Conservation (phyloP, 257 asterid genomes). For the Striga asiatica region DNA sequence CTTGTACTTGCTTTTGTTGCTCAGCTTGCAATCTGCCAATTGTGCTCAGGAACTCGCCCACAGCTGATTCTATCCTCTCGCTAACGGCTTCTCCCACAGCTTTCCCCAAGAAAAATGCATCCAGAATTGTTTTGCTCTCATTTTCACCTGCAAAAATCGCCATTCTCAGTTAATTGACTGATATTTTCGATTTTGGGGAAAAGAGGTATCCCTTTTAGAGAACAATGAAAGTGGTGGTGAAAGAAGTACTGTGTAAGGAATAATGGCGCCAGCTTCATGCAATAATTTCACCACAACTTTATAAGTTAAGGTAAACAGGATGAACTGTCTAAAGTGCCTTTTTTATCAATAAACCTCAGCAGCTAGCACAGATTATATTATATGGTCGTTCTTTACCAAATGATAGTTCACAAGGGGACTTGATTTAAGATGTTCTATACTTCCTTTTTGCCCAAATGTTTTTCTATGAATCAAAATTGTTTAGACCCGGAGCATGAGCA, state of each 20-base stretch:
- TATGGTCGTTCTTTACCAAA: too few relatives aligned
- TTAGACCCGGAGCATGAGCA: too few relatives aligned
- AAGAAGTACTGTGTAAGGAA: constrained; percentile 42
- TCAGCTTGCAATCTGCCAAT: constrained; percentile 72
- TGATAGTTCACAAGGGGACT: too few relatives aligned
- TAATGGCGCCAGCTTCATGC: too few relatives aligned
- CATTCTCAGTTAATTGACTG: constrained; percentile 26
- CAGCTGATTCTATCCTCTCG: constrained; percentile 64
- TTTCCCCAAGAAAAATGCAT: constrained; percentile 89
- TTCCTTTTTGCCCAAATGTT: too few relatives aligned
- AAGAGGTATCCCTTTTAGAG: constrained; percentile 51
- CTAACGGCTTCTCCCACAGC: constrained; percentile 75
- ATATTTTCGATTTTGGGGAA: constrained; percentile 55
- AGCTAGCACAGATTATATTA: too few relatives aligned
- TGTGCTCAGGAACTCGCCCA: constrained; percentile 69
- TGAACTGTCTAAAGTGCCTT: too few relatives aligned
- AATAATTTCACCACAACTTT: too few relatives aligned
- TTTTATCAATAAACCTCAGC: too few relatives aligned
- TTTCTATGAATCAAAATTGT: too few relatives aligned
- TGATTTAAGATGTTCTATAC: too few relatives aligned
- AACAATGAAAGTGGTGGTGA: constrained; percentile 55
- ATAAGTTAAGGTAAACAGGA: too few relatives aligned
- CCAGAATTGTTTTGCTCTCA: constrained; percentile 57
- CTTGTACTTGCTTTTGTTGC: constrained; percentile 72
- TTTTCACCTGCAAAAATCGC: constrained; percentile 40